phyloP scores from a whole-genome alignment of 306 rosid species.

The Quercus berberidifolia region DNA sequence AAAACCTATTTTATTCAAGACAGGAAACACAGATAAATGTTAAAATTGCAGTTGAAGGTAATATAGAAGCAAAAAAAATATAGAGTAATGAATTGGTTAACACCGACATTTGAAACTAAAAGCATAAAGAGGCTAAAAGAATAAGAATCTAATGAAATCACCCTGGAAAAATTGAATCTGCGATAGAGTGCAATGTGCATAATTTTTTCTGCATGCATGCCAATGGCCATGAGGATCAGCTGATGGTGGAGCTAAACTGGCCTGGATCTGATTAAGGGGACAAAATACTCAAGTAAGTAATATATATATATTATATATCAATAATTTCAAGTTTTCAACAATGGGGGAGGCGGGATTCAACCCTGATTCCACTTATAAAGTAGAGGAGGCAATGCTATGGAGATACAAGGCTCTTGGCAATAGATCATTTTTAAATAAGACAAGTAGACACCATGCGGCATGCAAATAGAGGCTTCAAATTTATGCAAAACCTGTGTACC shows the following conservation, averaged over 20 bases:
- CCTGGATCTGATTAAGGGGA: slow-evolving; percentile 51
- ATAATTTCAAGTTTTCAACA: slow-evolving; percentile 3
- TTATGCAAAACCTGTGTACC: no score
- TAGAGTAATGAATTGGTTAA: slow-evolving; percentile 4
- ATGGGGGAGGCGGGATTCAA: no score
- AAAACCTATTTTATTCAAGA: slow-evolving; percentile 50
- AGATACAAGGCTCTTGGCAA: no score
- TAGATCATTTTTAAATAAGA: no score
- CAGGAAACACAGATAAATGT: no score
- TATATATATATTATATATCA: neutral
- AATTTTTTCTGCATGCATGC: slow-evolving; percentile 64
- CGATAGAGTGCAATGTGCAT: slow-evolving; percentile 60
- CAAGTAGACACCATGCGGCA: no score
- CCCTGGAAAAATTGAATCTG: slow-evolving; percentile 84
- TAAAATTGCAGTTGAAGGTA: neutral
- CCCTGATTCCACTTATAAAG: no score
- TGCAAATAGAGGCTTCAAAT: no score
- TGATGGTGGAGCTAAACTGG: slow-evolving; percentile 70
- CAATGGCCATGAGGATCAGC: slow-evolving; percentile 83
- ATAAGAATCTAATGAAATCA: slow-evolving; percentile 16
- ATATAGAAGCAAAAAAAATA: neutral
- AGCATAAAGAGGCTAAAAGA: neutral
- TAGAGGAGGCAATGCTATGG: no score
- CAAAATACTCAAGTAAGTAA: slow-evolving; percentile 13
- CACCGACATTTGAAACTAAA: neutral